Conservation (phyloP, 2,329 filamentous ascomycete species). For the Aspergillus sp. region DNA sequence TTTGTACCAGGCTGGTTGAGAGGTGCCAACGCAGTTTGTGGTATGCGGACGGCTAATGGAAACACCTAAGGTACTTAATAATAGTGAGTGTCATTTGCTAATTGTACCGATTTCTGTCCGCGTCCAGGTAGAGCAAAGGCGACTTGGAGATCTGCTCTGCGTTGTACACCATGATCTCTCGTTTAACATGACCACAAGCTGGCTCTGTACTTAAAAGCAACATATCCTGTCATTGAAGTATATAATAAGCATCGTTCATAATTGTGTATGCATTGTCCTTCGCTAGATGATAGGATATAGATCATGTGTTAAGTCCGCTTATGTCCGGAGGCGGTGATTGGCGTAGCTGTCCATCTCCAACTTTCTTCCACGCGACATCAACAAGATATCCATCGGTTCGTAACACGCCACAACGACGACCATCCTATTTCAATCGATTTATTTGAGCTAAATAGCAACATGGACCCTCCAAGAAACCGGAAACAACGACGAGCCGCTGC, state of each 20-base stretch:
- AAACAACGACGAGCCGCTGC: constrained; percentile 41
- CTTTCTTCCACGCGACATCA: constrained; percentile 3
- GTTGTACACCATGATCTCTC: neutral
- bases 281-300: neutral
- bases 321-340: constrained; percentile 13
- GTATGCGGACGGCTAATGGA: neutral
- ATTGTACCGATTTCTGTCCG: too few species aligned
- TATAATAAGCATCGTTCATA: neutral
- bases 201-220: too few species aligned
- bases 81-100: neutral
- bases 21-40: neutral
- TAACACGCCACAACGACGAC: neutral
- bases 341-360: neutral
- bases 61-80: neutral
- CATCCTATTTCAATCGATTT: neutral
- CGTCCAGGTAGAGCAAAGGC: too few species aligned
- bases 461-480: constrained; percentile 35
- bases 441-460: constrained; percentile 5
- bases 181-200: neutral
- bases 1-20: constrained; percentile 74
- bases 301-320: constrained; percentile 17
- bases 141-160: too few species aligned
- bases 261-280: neutral
- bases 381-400: constrained; percentile 2
- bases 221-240: neutral